phyloP scores from a whole-genome alignment of 768 basidiomycete genomes.

The Lentinula raphanica region DNA sequence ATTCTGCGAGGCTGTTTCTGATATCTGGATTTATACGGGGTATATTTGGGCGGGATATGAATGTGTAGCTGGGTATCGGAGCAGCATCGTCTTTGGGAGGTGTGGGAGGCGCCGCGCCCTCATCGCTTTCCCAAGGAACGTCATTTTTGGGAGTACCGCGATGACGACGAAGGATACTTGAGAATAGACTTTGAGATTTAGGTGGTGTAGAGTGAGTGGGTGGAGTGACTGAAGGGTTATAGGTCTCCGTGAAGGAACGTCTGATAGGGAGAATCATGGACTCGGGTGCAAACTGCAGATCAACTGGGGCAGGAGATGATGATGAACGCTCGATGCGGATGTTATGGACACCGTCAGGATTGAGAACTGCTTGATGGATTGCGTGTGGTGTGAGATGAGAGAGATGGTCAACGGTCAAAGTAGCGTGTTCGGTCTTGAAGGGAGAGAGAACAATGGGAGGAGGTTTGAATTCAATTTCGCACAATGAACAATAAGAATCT shows the following conservation, averaged over 20 bases:
- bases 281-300: constrained; percentile 11
- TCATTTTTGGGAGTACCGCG: constrained; percentile 10
- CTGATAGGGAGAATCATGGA: constrained; percentile 21
- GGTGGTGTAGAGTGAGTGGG: constrained; percentile 9
- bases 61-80: constrained; percentile 4
- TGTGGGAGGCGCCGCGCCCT: constrained; percentile 31
- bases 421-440: constrained; percentile 43
- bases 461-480: constrained; percentile 7
- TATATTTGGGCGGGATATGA: constrained; percentile 4
- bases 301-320: constrained; percentile 11
- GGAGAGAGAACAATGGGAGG: constrained; percentile 16
- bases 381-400: constrained; percentile 37
- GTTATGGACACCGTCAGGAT: constrained; percentile 17
- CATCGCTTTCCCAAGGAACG: constrained; percentile 14
- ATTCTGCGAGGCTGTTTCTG: constrained; percentile 34
- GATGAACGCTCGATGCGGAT: constrained; percentile 6
- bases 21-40: constrained; percentile 9
- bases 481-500: constrained; percentile 15
- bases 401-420: constrained; percentile 40
- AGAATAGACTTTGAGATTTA: constrained; percentile 27
- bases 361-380: constrained; percentile 30
- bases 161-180: constrained; percentile 35
- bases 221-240: constrained; percentile 16
- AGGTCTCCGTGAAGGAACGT: constrained; percentile 29
- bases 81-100: constrained; percentile 42